Percentiles rank a stretch among this genome's conserved stretches.
Evolutionary conservation across 352 stramenopile genomes (phyloP).

Genomic region (Phytophthora lateralis): DNA sequence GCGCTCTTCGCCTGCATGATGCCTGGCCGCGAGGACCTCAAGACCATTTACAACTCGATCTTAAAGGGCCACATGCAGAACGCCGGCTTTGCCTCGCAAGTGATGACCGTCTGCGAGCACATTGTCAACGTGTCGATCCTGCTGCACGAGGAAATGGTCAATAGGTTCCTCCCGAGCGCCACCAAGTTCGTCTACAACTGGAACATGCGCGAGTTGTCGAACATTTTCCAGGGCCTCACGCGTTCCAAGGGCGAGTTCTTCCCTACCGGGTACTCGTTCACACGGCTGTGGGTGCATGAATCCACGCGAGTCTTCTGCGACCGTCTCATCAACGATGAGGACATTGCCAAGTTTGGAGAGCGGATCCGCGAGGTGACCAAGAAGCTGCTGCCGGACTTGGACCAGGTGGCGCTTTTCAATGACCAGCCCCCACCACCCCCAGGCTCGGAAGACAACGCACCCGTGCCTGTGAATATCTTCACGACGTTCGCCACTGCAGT

Average conservation of each 20-base stretch:
- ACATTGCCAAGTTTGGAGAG: conserved; percentile 93
- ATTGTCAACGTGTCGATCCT: conserved; percentile 92
- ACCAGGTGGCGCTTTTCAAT: conserved; percentile 85
- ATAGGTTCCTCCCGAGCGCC: conserved; percentile 95
- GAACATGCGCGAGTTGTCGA: conserved; percentile 97
- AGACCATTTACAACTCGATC: conserved; percentile 96
- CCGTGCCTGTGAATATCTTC: conserved; percentile 89
- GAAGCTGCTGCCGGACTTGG: conserved; percentile 90
- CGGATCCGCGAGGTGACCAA: conserved; percentile 93
- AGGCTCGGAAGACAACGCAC: conserved; percentile 26
- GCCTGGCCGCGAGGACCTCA: conserved; percentile 93
- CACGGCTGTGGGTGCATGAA: conserved; percentile 96
- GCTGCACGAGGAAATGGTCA: conserved; percentile 93
- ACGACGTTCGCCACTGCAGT: conserved; percentile 92
- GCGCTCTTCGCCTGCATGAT: conserved; percentile 96
- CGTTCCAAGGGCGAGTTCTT: conserved; percentile 94
- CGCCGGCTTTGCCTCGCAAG: conserved; percentile 66
- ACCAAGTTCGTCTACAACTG: conserved; percentile 99
- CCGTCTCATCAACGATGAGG: conserved; percentile 95
- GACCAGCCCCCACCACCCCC: conserved; percentile 45
- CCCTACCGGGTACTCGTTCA: conserved; percentile 81
- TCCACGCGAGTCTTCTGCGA: conserved; percentile 97
- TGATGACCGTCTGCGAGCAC: conserved; percentile 75
- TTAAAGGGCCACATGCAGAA: conserved; percentile 94
- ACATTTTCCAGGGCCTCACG: conserved; percentile 96